A percentile compares a stretch with the other conserved stretches of the same genome.
Evolutionary conservation across 345 rosid species (phyloP).

Genomic region (Populus nigra): DNA sequence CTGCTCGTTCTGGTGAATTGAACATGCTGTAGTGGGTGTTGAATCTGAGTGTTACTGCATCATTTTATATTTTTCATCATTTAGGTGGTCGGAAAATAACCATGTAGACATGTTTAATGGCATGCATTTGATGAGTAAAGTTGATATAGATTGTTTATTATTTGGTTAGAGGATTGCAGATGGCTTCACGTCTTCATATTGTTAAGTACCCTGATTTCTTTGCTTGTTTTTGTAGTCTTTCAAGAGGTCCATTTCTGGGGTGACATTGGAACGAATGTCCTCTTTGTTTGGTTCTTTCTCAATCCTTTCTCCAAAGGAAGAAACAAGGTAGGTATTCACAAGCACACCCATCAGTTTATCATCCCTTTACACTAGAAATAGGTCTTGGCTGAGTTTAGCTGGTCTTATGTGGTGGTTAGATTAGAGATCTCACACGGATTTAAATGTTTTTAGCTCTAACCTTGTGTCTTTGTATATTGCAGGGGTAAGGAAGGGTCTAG

Average conservation of each 20-base stretch:
- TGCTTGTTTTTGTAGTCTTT: conserved; percentile 46
- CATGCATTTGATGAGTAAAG: background rate
- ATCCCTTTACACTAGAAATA: background rate
- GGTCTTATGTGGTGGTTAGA: background rate
- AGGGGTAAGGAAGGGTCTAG: conserved; percentile 51
- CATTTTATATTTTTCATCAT: background rate
- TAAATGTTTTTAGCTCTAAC: conserved; percentile 4
- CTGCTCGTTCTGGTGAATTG: background rate
- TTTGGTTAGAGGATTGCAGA: background rate
- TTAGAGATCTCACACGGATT: background rate
- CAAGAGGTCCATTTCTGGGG: conserved; percentile 75
- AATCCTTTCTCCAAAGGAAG: conserved; percentile 48
- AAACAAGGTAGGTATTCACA: conserved; percentile 54
- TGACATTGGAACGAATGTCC: conserved; percentile 68
- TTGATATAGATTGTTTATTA: background rate
- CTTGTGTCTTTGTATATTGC: conserved; percentile 12
- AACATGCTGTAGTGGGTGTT: background rate
- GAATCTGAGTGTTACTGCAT: background rate
- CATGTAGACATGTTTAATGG: background rate
- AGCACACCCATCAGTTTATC: background rate
- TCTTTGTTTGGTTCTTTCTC: conserved; percentile 72
- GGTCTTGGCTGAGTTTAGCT: background rate
- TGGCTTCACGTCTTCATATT: background rate
- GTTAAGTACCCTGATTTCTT: conserved; percentile 13
- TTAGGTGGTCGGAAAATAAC: too few species aligned